Conservation (phyloP, 768 basidiomycete genomes). For the Naganishia antarctica region DNA sequence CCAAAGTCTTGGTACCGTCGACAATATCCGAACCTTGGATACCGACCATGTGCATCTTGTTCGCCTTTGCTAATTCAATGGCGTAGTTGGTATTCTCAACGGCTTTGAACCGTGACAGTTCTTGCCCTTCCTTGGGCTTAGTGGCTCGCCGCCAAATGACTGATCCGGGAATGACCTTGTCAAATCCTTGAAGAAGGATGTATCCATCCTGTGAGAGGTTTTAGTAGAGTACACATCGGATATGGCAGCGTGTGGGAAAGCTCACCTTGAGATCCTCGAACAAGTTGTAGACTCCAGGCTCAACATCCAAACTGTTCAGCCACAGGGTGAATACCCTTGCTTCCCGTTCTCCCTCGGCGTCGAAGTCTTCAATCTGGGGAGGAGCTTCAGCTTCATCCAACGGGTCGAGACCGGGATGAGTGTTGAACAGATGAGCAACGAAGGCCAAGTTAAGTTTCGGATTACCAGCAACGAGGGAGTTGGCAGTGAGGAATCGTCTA, state of each 20-base stretch:
- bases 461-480: constrained; percentile 87
- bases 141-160: constrained; percentile 95
- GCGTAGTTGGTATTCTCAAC: constrained; percentile 98
- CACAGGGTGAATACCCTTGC: constrained; percentile 96
- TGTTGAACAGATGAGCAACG: constrained; percentile 98
- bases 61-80: constrained; percentile 86
- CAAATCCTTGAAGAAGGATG: constrained; percentile 89
- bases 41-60: constrained; percentile 90
- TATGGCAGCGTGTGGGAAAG: too few relatives aligned
- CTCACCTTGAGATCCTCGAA: constrained; percentile 77
- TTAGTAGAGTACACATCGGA: too few relatives aligned
- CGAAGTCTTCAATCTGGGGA: constrained; percentile 94
- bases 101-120: constrained; percentile 88
- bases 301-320: constrained; percentile 95
- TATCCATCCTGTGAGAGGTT: constrained; percentile 58
- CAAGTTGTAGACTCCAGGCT: constrained; percentile 90
- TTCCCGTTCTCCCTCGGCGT: constrained; percentile 97
- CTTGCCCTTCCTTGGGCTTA: constrained; percentile 77
- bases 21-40: constrained; percentile 98
- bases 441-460: constrained; percentile 91
- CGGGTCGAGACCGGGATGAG: constrained; percentile 86
- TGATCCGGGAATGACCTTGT: constrained; percentile 85
- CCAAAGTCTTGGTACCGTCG: constrained; percentile 84
- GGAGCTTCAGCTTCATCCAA: constrained; percentile 83
- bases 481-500: constrained; percentile 88